phyloP scores from a whole-genome alignment of 2,329 filamentous ascomycete genomes.

The Alternaria solani region DNA sequence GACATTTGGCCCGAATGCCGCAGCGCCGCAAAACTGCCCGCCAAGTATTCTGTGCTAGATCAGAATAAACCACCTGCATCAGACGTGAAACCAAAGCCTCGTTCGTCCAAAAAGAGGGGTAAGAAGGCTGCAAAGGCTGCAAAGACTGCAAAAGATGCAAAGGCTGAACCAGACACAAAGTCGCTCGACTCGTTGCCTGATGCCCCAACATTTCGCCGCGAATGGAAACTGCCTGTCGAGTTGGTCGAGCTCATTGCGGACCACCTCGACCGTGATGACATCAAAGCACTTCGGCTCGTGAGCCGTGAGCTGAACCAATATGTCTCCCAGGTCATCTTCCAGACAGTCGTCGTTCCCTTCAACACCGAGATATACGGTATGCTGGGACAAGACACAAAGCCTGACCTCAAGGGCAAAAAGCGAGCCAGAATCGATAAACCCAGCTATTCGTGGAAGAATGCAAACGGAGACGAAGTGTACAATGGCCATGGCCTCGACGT shows the following conservation, averaged over 20 bases:
- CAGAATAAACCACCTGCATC: not conserved
- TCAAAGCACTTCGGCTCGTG: constrained; percentile 69
- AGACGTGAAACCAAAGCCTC: constrained; percentile 3
- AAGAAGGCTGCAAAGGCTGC: not conserved
- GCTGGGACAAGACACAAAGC: constrained; percentile 51
- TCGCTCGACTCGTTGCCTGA: not conserved
- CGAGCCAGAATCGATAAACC: constrained; percentile 36
- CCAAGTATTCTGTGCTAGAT: constrained; percentile 34
- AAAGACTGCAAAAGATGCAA: not conserved
- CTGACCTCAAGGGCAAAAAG: constrained; percentile 48
- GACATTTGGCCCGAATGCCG: constrained; percentile 50
- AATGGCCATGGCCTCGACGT: constrained; percentile 69
- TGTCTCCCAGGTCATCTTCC: constrained; percentile 66
- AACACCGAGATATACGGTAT: constrained; percentile 69
- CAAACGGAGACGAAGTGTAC: constrained; percentile 54
- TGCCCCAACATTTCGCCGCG: constrained; percentile 46
- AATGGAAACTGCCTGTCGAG: constrained; percentile 64
- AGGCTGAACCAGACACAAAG: not conserved
- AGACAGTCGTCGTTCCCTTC: constrained; percentile 71
- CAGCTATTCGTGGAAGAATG: constrained; percentile 54
- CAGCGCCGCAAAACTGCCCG: constrained; percentile 35
- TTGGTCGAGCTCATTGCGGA: constrained; percentile 66
- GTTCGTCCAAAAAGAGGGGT: not conserved
- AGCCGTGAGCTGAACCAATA: constrained; percentile 66
- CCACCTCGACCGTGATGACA: constrained; percentile 64